These are phyloP conservation scores for Rosa rugosa DNA, from an alignment of 306 rosid species.

Conservation along the genomic window DNA sequence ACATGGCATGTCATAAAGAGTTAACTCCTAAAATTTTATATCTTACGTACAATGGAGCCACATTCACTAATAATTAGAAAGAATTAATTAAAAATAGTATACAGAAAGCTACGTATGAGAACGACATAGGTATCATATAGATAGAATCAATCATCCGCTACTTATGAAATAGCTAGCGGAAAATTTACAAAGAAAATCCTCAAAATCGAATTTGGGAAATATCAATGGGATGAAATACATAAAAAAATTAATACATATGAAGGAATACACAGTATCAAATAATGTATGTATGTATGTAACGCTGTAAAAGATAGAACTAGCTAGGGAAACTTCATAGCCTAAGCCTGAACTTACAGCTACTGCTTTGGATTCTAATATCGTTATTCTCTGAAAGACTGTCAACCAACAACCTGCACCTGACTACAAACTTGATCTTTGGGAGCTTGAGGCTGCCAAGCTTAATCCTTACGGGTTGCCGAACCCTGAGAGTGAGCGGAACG, in stretches of 20 bases:
- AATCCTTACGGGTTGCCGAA: slow-evolving; percentile 69
- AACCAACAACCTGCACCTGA: slow-evolving; percentile 59
- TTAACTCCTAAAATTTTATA: too few species aligned
- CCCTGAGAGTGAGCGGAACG: slow-evolving; percentile 61
- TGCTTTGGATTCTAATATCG: slow-evolving; percentile 44
- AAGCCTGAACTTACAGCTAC: slow-evolving; percentile 69
- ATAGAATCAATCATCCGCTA: too few species aligned
- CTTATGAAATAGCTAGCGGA: too few species aligned
- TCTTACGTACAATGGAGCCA: too few species aligned
- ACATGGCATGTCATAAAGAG: too few species aligned
- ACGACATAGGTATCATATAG: too few species aligned
- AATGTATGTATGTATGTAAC: background rate
- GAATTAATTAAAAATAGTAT: too few species aligned
- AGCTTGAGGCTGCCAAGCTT: slow-evolving; percentile 81
- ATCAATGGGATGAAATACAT: background rate
- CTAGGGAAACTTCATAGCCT: slow-evolving; percentile 29
- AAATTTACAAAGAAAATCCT: too few species aligned
- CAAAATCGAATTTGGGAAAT: background rate
- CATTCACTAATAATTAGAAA: too few species aligned
- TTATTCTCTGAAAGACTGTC: slow-evolving; percentile 39
- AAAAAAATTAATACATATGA: background rate
- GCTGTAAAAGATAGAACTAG: background rate
- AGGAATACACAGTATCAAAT: background rate
- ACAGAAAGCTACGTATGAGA: too few species aligned
- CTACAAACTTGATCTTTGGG: slow-evolving; percentile 61